These are phyloP conservation scores for Saccharomyces jurei DNA, from an alignment of 805 yeast species.

Conservation along the genomic window DNA sequence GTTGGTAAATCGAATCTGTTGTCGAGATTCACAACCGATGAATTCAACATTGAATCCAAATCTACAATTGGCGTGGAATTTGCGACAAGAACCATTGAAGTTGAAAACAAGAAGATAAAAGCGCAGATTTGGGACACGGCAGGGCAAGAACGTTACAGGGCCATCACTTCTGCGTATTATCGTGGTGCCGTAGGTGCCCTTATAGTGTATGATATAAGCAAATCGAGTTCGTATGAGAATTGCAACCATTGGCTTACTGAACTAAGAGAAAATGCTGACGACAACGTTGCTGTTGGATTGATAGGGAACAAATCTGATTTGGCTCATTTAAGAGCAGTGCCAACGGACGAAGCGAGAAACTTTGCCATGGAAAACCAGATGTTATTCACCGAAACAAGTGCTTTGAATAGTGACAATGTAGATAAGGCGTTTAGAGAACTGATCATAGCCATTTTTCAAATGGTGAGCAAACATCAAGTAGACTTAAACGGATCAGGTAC, in stretches of 20 bases:
- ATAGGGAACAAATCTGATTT: constrained; percentile 90
- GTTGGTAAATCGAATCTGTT: constrained; percentile 93
- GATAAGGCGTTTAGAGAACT: constrained; percentile 91
- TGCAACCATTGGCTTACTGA: constrained; percentile 87
- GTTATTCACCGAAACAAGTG: constrained; percentile 92
- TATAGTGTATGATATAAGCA: constrained; percentile 90
- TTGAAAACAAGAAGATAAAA: constrained; percentile 75
- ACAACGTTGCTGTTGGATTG: constrained; percentile 88
- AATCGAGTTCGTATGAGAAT: constrained; percentile 77
- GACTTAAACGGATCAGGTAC: constrained; percentile 65
- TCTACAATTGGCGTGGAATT: constrained; percentile 97
- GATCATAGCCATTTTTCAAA: constrained; percentile 85
- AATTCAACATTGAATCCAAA: constrained; percentile 87
- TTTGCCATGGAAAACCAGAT: constrained; percentile 89
- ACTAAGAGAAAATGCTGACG: constrained; percentile 84
- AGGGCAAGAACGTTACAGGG: constrained; percentile 97
- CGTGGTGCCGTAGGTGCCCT: constrained; percentile 98
- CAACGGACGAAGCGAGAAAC: constrained; percentile 93
- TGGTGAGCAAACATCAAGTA: constrained; percentile 88
- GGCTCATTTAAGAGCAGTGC: constrained; percentile 89
- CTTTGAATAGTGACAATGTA: constrained; percentile 88
- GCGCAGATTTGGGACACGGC: constrained; percentile 99
- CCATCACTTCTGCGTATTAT: constrained; percentile 93
- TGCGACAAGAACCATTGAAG: constrained; percentile 89
- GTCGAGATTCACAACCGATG: constrained; percentile 91